Evolutionary conservation across 2,329 filamentous ascomycete genomes (phyloP).

Genomic region (Ascochyta clinopodiicola): DNA sequence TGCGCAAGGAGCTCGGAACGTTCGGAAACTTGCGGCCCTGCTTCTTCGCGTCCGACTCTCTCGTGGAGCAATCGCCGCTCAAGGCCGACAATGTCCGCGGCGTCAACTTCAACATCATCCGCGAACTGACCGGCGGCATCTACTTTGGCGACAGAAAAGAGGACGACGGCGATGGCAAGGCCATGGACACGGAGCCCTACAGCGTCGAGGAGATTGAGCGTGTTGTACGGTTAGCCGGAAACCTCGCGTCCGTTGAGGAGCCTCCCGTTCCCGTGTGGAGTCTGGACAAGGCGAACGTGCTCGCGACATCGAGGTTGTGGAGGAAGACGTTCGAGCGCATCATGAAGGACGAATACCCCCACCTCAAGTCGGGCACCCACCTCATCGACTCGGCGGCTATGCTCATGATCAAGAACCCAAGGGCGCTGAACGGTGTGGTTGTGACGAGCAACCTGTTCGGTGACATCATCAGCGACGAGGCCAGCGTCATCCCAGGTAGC

Average conservation of each 20-base stretch:
- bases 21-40: conserved; percentile 96
- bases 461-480: conserved; percentile 95
- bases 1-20: conserved; percentile 91
- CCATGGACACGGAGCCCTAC: conserved; percentile 88
- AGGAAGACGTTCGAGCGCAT: conserved; percentile 83
- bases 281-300: conserved; percentile 95
- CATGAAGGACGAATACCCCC: conserved; percentile 87
- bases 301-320: conserved; percentile 90
- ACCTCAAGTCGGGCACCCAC: conserved; percentile 83
- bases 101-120: conserved; percentile 90
- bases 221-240: conserved; percentile 80
- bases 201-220: conserved; percentile 85
- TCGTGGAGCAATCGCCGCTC: conserved; percentile 84
- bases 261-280: conserved; percentile 82
- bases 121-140: conserved; percentile 89
- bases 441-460: conserved; percentile 95
- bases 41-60: conserved; percentile 86
- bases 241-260: conserved; percentile 77
- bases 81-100: conserved; percentile 85
- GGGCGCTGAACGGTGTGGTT: conserved; percentile 85
- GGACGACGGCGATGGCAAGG: conserved; percentile 74
- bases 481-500: conserved; percentile 89
- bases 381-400: conserved; percentile 97
- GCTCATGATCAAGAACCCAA: conserved; percentile 95
- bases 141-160: conserved; percentile 94